Percentiles rank a stretch among this genome's conserved stretches.
Evolutionary conservation across 805 yeast genomes (phyloP).

Genomic region (Spathaspora girioi): DNA sequence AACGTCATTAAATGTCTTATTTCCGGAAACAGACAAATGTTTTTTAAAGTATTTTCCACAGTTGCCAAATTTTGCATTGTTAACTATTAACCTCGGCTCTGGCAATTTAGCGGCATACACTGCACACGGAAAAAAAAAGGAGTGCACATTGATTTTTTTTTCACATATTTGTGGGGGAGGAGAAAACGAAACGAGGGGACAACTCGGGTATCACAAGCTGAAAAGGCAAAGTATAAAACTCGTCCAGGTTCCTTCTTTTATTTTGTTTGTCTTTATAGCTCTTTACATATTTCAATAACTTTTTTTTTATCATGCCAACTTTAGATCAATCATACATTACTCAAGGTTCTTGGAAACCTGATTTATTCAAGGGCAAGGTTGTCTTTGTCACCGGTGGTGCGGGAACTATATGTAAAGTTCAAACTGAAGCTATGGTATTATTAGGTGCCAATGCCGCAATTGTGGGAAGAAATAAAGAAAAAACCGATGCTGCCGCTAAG

Average conservation of each 20-base stretch:
- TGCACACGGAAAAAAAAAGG: no score
- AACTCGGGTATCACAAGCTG: no score
- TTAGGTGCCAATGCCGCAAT: slow-evolving; percentile 87
- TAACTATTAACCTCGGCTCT: no score
- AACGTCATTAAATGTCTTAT: no score
- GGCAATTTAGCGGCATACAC: no score
- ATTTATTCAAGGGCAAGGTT: slow-evolving; percentile 75
- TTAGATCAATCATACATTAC: slow-evolving; percentile 21
- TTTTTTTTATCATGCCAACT: slow-evolving; percentile 1
- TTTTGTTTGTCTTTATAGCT: background rate
- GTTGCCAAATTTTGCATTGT: no score
- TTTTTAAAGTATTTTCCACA: no score
- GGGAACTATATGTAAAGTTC: slow-evolving; percentile 88
- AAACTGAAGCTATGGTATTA: slow-evolving; percentile 77
- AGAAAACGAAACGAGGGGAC: no score
- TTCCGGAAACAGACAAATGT: no score
- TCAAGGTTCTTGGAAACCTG: slow-evolving; percentile 46
- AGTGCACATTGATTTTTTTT: no score
- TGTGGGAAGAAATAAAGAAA: slow-evolving; percentile 68
- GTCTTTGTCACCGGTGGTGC: slow-evolving; percentile 95
- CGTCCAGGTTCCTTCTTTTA: background rate
- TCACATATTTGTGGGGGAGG: no score
- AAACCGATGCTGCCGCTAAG: slow-evolving; percentile 62
- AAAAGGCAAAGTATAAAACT: no score
- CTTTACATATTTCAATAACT: background rate